These are phyloP conservation scores for Penium margaritaceum DNA, from an alignment of 139 green algal genomes.

Conservation along the genomic window DNA sequence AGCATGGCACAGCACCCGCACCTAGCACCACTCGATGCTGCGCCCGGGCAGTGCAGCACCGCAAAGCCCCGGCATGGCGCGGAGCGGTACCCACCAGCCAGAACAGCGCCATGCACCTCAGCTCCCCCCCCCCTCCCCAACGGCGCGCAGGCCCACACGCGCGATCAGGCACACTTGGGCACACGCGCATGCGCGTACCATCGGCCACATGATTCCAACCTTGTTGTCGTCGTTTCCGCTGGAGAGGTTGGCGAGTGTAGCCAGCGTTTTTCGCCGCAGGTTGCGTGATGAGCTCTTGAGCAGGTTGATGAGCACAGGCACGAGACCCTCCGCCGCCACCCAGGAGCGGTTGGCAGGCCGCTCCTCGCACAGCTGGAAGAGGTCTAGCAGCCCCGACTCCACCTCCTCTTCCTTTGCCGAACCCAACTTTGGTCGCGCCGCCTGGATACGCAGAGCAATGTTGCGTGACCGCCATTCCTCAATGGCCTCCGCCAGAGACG, in stretches of 20 bases:
- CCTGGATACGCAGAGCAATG: conserved; percentile 26
- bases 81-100: too few species aligned
- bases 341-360: conserved; percentile 16
- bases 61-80: too few species aligned
- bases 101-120: too few species aligned
- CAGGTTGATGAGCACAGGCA: conserved; percentile 17
- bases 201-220: conserved; percentile 21
- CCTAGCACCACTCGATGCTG: too few species aligned
- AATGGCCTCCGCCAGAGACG: conserved; percentile 11
- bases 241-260: conserved; percentile 20
- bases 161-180: too few species aligned
- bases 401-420: conserved; percentile 20
- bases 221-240: conserved; percentile 37
- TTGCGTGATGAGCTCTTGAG: conserved; percentile 31
- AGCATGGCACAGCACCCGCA: too few species aligned
- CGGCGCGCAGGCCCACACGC: not conserved
- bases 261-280: conserved; percentile 30
- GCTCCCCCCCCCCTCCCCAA: not conserved
- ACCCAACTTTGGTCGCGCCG: conserved; percentile 18
- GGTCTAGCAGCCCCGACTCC: conserved; percentile 22
- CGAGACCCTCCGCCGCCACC: conserved; percentile 27
- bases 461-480: conserved; percentile 33
- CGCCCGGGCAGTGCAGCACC: too few species aligned
- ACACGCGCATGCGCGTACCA: too few species aligned
- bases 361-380: conserved; percentile 36